A percentile compares a stretch with the other conserved stretches of the same genome.
phyloP scores from a whole-genome alignment of 2,329 filamentous ascomycete genomes.

The Colletotrichum sp. region DNA sequence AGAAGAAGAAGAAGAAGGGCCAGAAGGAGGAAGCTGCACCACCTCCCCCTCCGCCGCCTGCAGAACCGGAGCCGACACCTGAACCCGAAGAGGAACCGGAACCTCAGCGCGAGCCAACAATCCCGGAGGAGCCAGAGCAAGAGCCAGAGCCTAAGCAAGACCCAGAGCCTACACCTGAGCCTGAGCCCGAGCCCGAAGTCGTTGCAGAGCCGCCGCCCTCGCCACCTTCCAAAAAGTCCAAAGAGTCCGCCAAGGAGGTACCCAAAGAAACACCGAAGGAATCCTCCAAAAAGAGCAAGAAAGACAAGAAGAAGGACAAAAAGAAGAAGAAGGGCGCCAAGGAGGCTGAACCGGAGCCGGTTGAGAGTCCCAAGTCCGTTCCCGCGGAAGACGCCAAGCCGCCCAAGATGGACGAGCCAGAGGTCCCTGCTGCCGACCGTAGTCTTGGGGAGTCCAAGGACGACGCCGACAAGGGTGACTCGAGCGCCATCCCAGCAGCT shows the following conservation, averaged over 20 bases:
- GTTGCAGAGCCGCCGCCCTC: neutral
- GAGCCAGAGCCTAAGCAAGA: neutral
- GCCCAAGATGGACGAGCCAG: slow-evolving; percentile 1
- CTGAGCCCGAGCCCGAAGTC: neutral
- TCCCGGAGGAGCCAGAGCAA: neutral
- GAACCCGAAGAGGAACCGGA: neutral
- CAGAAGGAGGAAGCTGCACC: neutral
- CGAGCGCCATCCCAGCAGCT: neutral
- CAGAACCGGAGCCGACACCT: neutral
- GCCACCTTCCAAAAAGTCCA: neutral
- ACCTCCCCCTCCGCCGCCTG: neutral
- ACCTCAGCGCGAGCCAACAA: neutral
- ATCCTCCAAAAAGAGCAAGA: slow-evolving; percentile 14
- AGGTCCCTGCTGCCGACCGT: neutral
- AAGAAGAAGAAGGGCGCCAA: slow-evolving; percentile 20
- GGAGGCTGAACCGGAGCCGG: slow-evolving; percentile 1
- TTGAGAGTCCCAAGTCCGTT: neutral
- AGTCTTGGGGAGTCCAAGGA: neutral
- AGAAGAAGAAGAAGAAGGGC: slow-evolving; percentile 18
- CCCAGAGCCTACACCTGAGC: neutral
- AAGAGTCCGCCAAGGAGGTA: slow-evolving; percentile 3
- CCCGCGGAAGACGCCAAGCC: neutral
- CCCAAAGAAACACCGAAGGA: slow-evolving; percentile 3
- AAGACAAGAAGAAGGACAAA: slow-evolving; percentile 22
- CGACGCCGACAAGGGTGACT: neutral